phyloP scores from a whole-genome alignment of 2,329 filamentous ascomycete species.

The Lasiodiplodia sp. region DNA sequence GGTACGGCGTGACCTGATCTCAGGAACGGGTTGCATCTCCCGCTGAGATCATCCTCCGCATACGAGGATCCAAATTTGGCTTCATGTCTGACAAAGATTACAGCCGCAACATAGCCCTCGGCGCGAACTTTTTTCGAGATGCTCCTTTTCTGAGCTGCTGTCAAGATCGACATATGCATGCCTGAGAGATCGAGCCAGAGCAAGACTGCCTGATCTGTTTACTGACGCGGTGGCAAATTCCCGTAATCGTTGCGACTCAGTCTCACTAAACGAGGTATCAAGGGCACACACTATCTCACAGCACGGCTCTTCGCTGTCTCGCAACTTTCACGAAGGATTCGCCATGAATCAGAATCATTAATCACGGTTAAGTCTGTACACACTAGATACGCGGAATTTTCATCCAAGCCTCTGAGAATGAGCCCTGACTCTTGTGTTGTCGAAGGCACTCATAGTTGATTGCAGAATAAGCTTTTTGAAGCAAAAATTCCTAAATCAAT shows the following conservation, averaged over 20 bases:
- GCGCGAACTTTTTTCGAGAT: background rate
- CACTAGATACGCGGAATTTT: background rate
- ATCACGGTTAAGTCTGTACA: background rate
- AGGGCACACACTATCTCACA: background rate
- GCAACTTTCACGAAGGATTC: background rate
- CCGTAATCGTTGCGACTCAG: background rate
- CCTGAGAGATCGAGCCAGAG: background rate
- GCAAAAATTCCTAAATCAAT: background rate
- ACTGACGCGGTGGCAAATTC: background rate
- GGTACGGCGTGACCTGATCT: slow-evolving; percentile 3
- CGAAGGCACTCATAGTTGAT: too few relatives aligned
- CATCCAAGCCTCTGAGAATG: background rate
- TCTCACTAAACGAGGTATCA: background rate
- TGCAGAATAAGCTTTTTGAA: background rate
- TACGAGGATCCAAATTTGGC: slow-evolving; percentile 7
- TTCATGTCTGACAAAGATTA: slow-evolving; percentile 20
- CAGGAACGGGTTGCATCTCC: slow-evolving; percentile 1
- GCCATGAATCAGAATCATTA: background rate
- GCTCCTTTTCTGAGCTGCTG: background rate
- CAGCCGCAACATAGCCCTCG: slow-evolving; percentile 9
- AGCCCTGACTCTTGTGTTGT: background rate
- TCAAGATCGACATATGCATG: background rate
- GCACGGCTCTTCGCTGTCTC: background rate
- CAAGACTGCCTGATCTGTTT: background rate
- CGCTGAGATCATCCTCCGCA: slow-evolving; percentile 19